These are phyloP conservation scores for Cytospora schulzeri DNA, from an alignment of 2,329 filamentous ascomycete species.

Conservation along the genomic window DNA sequence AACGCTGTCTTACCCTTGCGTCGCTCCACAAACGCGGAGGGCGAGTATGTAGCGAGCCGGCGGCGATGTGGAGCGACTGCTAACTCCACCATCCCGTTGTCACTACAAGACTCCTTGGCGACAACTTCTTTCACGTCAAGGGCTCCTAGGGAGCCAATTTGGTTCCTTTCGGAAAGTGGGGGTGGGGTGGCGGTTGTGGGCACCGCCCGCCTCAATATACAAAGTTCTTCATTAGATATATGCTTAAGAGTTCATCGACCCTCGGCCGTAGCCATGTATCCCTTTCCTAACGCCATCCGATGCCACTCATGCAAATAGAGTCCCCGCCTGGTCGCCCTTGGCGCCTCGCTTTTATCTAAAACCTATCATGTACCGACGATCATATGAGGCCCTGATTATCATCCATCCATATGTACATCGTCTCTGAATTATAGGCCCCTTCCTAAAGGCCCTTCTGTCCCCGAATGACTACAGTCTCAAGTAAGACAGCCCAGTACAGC, in stretches of 20 bases:
- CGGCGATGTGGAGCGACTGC: too few relatives aligned
- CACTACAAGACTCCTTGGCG: too few relatives aligned
- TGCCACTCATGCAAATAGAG: not conserved
- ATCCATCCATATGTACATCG: conserved; percentile 9
- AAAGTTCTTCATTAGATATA: conserved; percentile 7
- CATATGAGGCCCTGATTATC: not conserved
- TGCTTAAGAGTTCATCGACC: not conserved
- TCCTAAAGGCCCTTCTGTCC: not conserved
- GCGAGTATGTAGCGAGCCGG: too few relatives aligned
- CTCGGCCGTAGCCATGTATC: not conserved
- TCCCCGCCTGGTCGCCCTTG: not conserved
- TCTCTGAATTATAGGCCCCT: not conserved
- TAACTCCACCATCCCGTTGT: too few relatives aligned
- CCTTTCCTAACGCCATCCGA: conserved; percentile 2
- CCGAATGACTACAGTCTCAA: not conserved
- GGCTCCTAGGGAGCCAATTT: too few relatives aligned
- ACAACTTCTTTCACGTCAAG: too few relatives aligned
- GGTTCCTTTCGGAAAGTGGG: not conserved
- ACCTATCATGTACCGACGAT: not conserved
- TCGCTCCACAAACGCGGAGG: too few relatives aligned
- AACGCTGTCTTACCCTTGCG: too few relatives aligned
- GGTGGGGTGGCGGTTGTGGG: not conserved
- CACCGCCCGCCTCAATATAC: not conserved
- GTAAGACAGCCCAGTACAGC: conserved; percentile 6
- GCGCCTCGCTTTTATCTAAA: conserved; percentile 1